These are phyloP conservation scores for Phaeolepiota aurea DNA, from an alignment of 768 basidiomycete genomes.

Conservation along the genomic window DNA sequence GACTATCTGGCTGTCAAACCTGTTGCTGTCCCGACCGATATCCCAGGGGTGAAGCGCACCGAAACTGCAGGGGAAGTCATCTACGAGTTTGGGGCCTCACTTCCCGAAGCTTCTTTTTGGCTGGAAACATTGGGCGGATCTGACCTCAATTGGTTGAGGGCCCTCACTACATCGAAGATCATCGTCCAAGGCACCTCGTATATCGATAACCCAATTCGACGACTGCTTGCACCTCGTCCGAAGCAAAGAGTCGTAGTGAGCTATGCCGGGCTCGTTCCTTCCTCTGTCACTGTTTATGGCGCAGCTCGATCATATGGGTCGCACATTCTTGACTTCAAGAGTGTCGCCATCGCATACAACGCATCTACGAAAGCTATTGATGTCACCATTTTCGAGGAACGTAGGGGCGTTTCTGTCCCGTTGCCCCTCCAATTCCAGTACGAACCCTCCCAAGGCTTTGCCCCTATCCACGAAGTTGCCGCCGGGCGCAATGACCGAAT, in stretches of 20 bases:
- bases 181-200: slow-evolving; percentile 84
- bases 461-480: slow-evolving; percentile 88
- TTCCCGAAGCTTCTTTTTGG: slow-evolving; percentile 69
- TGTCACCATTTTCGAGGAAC: slow-evolving; percentile 79
- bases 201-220: slow-evolving; percentile 82
- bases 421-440: slow-evolving; percentile 79
- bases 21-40: slow-evolving; percentile 18
- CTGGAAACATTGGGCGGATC: slow-evolving; percentile 77
- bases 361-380: slow-evolving; percentile 46
- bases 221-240: slow-evolving; percentile 74
- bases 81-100: slow-evolving; percentile 37
- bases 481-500: slow-evolving; percentile 81
- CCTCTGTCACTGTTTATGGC: slow-evolving; percentile 63
- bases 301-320: slow-evolving; percentile 71
- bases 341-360: slow-evolving; percentile 64
- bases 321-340: slow-evolving; percentile 74
- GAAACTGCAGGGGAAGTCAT: slow-evolving; percentile 34
- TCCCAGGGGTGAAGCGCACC: slow-evolving; percentile 33
- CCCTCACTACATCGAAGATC: slow-evolving; percentile 71
- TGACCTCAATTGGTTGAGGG: slow-evolving; percentile 80
- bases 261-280: slow-evolving; percentile 34
- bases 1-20: slow-evolving; percentile 70
- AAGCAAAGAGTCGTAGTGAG: slow-evolving; percentile 72
- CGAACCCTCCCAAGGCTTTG: slow-evolving; percentile 79
- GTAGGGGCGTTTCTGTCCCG: slow-evolving; percentile 66